Evolutionary conservation across 306 rosid species (phyloP), one percentile per base, ranked within the genome.

Genomic region (Mimosa pudica): DNA sequence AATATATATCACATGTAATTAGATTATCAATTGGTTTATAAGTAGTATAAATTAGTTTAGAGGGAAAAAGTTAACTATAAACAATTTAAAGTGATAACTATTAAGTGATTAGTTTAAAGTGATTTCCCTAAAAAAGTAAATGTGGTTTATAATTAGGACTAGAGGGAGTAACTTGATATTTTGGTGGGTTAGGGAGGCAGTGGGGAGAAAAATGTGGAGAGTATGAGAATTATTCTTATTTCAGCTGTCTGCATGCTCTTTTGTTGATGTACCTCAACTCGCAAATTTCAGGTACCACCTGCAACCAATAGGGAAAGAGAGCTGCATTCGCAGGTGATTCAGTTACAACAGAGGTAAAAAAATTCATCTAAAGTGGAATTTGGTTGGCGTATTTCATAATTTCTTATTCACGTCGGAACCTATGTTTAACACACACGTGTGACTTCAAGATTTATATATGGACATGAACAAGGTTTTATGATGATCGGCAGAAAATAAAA

Each of bases 321-420:
- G 69, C 81, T 96, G 85, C 85, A 84, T 49, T 79, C 83, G 79
- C 88, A 85, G 87, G 89, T 91, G 82, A 71, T 82, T 82, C 91
- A 90, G 81, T 84, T 93, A 82, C 96, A 91, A 69, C 97, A 93
- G 84, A 90, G 97, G 99, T 96, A 90, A 54, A 72, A 61, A 32
- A 75, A 78, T 82, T 60, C 69, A 57, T 81, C 77, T 57, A 36
- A 67, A 45, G 57, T 70, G 36, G 57, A 48, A 2, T 46, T 70
- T 69, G 73, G 38, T 69, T 18, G 32, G 73, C 7, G 36, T 2
- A 69, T 12, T 18, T 69, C 73, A 17, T 20, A 69, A 44, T 45
- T 45, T 44, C 73, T 20, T 5, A 45, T 44, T 11, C 20, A 45
- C 55, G 18, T 69, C 4, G 74, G 12, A 20, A 18, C 10, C 74